phyloP scores from a whole-genome alignment of 2,329 filamentous ascomycete species.

The Fusarium solani-melongenae region DNA sequence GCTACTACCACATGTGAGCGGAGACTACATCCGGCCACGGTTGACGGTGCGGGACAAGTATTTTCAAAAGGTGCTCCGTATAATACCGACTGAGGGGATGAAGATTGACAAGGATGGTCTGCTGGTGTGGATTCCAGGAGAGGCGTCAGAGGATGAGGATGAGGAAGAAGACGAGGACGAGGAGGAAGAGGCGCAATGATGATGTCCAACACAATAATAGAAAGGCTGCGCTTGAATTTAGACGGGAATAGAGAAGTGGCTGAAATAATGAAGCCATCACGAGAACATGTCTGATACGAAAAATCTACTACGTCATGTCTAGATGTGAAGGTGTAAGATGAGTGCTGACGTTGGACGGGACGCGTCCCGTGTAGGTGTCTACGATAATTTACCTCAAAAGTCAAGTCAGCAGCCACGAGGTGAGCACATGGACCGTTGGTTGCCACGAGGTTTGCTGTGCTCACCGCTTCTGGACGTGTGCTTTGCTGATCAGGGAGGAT shows the following conservation, averaged over 20 bases:
- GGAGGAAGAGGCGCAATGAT: conserved; percentile 20
- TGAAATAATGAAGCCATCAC: conserved; percentile 25
- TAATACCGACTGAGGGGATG: conserved; percentile 82
- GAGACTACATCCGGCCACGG: conserved; percentile 76
- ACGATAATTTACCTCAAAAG: neutral
- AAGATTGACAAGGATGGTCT: conserved; percentile 73
- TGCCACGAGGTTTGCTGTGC: neutral
- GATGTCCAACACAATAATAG: conserved; percentile 8
- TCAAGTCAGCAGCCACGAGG: neutral
- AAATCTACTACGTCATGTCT: neutral
- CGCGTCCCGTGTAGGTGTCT: neutral
- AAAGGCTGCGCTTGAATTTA: conserved; percentile 7
- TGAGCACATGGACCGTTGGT: neutral
- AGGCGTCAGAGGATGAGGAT: conserved; percentile 34
- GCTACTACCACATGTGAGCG: conserved; percentile 74
- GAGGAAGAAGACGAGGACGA: conserved; percentile 16
- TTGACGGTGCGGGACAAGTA: conserved; percentile 88
- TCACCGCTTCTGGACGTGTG: neutral
- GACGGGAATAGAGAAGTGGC: conserved; percentile 7
- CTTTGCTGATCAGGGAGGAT: neutral
- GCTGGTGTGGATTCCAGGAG: conserved; percentile 67
- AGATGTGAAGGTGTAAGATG: neutral
- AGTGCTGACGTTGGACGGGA: neutral
- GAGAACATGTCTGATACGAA: conserved; percentile 7
- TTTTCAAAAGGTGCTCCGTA: conserved; percentile 88